Percentiles rank a stretch among this genome's conserved stretches.
These are phyloP conservation scores for Chenopodium suecicum DNA, from an alignment of 148 eudicot species.

Conservation along the genomic window DNA sequence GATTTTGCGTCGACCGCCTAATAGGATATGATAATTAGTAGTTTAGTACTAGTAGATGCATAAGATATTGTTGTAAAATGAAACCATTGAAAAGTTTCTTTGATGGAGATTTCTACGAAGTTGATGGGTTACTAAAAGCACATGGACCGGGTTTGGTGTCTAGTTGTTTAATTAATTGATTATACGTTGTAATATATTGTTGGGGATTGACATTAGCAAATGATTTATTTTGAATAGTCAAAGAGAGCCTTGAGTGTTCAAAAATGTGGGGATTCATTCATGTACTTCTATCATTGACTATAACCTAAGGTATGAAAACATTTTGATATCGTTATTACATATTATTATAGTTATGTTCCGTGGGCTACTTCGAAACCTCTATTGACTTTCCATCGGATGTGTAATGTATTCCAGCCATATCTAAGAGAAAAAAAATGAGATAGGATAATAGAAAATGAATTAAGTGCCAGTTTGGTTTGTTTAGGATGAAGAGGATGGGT, in stretches of 20 bases:
- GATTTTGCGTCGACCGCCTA: background rate
- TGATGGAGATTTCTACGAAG: constrained; percentile 28
- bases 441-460: background rate
- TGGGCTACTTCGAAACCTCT: background rate
- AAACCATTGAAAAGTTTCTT: constrained; percentile 2
- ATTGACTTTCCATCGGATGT: background rate
- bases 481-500: background rate
- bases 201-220: constrained; percentile 28
- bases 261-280: constrained; percentile 18
- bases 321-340: background rate
- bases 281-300: constrained; percentile 27
- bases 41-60: background rate
- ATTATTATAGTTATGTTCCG: background rate
- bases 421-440: background rate
- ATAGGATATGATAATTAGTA: constrained; percentile 2
- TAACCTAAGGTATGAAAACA: constrained; percentile 21
- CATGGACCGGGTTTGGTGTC: constrained; percentile 23
- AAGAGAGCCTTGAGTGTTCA: constrained; percentile 15
- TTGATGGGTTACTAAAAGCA: constrained; percentile 28
- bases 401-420: background rate
- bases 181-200: background rate
- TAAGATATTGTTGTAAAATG: constrained; percentile 9
- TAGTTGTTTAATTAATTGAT: constrained; percentile 18
- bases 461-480: background rate
- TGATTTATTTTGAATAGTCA: constrained; percentile 30